These are phyloP conservation scores for Xylariaceae sp. DNA, from an alignment of 2,329 filamentous ascomycete species.

Conservation along the genomic window DNA sequence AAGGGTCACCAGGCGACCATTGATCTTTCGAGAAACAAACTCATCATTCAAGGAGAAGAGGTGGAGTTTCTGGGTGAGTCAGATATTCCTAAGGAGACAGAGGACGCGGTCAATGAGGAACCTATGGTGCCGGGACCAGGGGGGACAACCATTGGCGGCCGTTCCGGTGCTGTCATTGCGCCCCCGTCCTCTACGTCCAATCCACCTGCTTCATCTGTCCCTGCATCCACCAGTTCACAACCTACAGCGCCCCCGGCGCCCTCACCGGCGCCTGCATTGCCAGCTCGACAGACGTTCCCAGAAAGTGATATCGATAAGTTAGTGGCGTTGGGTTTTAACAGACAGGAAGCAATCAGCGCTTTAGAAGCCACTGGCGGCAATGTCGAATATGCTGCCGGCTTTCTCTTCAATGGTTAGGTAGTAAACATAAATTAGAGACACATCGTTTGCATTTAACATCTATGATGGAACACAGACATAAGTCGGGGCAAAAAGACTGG, in stretches of 20 bases:
- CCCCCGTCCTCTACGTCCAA: conserved; percentile 45
- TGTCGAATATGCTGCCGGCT: conserved; percentile 83
- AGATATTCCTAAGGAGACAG: conserved; percentile 86
- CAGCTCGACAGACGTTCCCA: conserved; percentile 48
- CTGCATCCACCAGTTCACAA: conserved; percentile 38
- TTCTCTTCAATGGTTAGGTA: conserved; percentile 66
- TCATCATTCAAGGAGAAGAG: conserved; percentile 87
- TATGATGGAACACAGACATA: conserved; percentile 10
- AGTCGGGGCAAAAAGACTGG: too few species aligned
- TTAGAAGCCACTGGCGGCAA: conserved; percentile 84
- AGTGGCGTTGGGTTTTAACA: conserved; percentile 76
- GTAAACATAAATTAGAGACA: neutral
- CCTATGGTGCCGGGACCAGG: conserved; percentile 84
- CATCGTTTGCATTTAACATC: conserved; percentile 9
- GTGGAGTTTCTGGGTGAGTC: conserved; percentile 90
- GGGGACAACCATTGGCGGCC: conserved; percentile 85
- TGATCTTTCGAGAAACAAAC: conserved; percentile 81
- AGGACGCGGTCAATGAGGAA: conserved; percentile 76
- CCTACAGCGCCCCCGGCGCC: conserved; percentile 34
- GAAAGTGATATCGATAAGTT: conserved; percentile 77
- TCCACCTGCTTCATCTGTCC: conserved; percentile 34
- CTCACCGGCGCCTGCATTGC: conserved; percentile 24
- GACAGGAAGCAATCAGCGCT: conserved; percentile 78
- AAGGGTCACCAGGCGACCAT: conserved; percentile 94
- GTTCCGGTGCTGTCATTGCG: conserved; percentile 75